Evolutionary conservation across 805 yeast species (phyloP).

Genomic region (Brettanomyces nanus): DNA sequence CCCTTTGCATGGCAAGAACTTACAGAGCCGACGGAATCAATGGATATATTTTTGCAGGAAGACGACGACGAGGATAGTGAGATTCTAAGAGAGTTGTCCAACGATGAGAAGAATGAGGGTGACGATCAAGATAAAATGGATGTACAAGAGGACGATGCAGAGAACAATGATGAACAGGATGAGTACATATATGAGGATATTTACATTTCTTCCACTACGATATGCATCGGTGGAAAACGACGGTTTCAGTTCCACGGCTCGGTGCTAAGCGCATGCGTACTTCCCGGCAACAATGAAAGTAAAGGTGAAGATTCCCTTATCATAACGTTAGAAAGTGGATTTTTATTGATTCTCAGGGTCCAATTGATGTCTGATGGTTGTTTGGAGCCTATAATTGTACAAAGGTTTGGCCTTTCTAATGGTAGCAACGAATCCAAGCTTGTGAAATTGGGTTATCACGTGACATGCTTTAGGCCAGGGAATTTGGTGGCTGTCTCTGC

Average conservation of each 20-base stretch:
- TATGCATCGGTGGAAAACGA: constrained; percentile 15
- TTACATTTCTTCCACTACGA: constrained; percentile 16
- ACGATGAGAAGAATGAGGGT: not conserved
- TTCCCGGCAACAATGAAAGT: constrained; percentile 15
- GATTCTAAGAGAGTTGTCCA: not conserved
- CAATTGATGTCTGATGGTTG: constrained; percentile 6
- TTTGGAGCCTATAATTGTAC: constrained; percentile 19
- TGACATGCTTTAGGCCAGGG: constrained; percentile 12
- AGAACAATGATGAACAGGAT: too few relatives aligned
- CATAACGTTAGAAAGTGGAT: constrained; percentile 16
- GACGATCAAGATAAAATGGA: constrained; percentile 4
- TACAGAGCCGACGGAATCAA: constrained; percentile 18
- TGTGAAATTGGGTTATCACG: constrained; percentile 12
- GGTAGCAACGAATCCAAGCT: constrained; percentile 8
- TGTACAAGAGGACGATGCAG: not conserved
- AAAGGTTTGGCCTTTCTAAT: constrained; percentile 7
- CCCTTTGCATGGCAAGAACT: constrained; percentile 18
- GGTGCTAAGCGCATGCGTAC: constrained; percentile 18
- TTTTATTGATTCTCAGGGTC: constrained; percentile 16
- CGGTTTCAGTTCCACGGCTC: constrained; percentile 12
- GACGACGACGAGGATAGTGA: constrained; percentile 16
- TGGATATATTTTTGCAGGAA: constrained; percentile 15
- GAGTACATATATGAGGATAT: constrained; percentile 13
- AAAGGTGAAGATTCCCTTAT: constrained; percentile 21
- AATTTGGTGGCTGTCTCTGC: constrained; percentile 19